These are phyloP conservation scores for Lanmaoa pseudosensibilis DNA, from an alignment of 768 basidiomycete genomes.

Conservation along the genomic window DNA sequence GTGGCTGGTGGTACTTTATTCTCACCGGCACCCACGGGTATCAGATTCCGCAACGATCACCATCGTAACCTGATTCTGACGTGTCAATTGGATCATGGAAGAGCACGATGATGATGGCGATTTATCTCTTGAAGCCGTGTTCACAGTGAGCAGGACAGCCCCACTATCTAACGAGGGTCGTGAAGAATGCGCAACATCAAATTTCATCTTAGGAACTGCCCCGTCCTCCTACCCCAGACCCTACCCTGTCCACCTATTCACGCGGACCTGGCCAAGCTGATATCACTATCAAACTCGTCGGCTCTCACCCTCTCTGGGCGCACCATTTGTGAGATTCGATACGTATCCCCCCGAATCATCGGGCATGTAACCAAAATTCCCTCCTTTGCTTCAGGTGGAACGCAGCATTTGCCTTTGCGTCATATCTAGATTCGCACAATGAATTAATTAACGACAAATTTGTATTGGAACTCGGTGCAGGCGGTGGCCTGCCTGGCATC, in stretches of 20 bases:
- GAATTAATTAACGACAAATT: slow-evolving; percentile 44
- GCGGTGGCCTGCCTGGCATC: slow-evolving; percentile 85
- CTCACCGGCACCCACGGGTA: background rate
- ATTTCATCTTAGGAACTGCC: slow-evolving; percentile 48
- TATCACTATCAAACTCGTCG: slow-evolving; percentile 69
- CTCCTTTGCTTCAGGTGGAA: slow-evolving; percentile 64
- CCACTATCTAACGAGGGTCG: background rate
- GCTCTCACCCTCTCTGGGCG: slow-evolving; percentile 80
- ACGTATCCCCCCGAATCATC: background rate
- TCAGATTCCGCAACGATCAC: background rate
- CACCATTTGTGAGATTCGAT: slow-evolving; percentile 60
- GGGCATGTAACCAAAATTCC: background rate
- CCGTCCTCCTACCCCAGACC: slow-evolving; percentile 66
- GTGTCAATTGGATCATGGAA: slow-evolving; percentile 2
- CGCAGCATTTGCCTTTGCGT: slow-evolving; percentile 69
- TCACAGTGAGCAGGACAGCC: slow-evolving; percentile 43
- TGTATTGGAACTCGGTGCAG: slow-evolving; percentile 91
- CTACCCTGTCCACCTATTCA: slow-evolving; percentile 52
- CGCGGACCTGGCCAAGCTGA: slow-evolving; percentile 33
- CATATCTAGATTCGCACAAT: slow-evolving; percentile 59
- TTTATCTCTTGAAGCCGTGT: slow-evolving; percentile 45
- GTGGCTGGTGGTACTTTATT: too few relatives aligned
- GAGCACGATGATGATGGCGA: slow-evolving; percentile 30
- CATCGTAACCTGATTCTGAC: background rate
- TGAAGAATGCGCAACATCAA: background rate